A percentile compares a stretch with the other conserved stretches of the same genome.
Evolutionary conservation across 139 green algal species (phyloP).

Genomic region (Bryopsis sp.): DNA sequence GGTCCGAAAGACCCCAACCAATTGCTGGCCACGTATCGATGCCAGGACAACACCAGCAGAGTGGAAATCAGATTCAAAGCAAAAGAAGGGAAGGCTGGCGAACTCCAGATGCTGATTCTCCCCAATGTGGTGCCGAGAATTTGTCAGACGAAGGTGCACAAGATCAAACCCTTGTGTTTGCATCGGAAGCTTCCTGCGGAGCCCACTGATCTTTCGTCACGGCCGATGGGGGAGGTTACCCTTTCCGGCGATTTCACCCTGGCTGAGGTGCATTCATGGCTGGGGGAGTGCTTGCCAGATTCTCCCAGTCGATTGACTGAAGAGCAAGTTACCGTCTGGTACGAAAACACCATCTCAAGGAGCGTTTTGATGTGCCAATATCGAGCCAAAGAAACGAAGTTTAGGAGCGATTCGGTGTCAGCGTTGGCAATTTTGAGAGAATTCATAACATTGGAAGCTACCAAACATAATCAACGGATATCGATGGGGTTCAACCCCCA

Average conservation of each 20-base stretch:
- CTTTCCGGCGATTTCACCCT: constrained; percentile 40
- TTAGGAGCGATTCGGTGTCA: constrained; percentile 47
- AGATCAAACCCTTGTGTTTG: constrained; percentile 54
- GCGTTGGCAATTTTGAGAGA: constrained; percentile 54
- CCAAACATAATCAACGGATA: constrained; percentile 37
- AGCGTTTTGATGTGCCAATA: constrained; percentile 38
- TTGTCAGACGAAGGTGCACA: background rate
- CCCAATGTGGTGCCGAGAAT: constrained; percentile 1
- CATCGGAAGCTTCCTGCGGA: constrained; percentile 32
- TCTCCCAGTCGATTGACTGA: constrained; percentile 24
- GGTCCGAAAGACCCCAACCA: constrained; percentile 34
- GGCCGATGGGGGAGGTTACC: constrained; percentile 40
- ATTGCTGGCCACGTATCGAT: constrained; percentile 62
- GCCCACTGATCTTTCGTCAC: constrained; percentile 16
- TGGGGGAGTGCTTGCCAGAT: constrained; percentile 37
- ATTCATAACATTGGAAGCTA: constrained; percentile 47
- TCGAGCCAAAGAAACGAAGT: constrained; percentile 36
- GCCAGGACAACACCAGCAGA: constrained; percentile 47
- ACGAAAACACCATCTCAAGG: constrained; percentile 40
- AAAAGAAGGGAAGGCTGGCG: constrained; percentile 26
- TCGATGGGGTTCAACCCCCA: constrained; percentile 21
- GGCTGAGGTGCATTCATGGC: constrained; percentile 48
- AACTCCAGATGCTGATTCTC: constrained; percentile 26
- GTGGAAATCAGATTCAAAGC: constrained; percentile 47
- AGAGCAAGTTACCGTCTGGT: constrained; percentile 25